Percentiles rank a stretch among this genome's conserved stretches.
Evolutionary conservation across 78 protist genomes (phyloP).

Genomic region (Acrasis kona): DNA sequence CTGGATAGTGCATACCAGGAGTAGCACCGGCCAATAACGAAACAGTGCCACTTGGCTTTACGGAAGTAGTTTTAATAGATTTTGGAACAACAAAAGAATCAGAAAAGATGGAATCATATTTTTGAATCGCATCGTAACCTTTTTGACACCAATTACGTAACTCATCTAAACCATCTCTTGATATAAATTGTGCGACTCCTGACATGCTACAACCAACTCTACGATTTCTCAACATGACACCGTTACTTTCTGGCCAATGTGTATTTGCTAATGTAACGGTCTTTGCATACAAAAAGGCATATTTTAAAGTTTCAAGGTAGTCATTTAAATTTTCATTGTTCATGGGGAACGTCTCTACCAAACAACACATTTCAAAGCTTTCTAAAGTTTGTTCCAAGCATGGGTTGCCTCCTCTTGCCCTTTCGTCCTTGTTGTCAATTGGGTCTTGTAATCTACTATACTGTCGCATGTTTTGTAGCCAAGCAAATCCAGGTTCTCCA

Average conservation of each 20-base stretch:
- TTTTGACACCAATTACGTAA: constrained; percentile 51
- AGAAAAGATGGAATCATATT: constrained; percentile 24
- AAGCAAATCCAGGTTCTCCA: constrained; percentile 89
- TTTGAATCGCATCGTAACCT: constrained; percentile 40
- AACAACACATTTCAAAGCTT: constrained; percentile 73
- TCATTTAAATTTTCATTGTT: constrained; percentile 47
- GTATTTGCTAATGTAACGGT: constrained; percentile 79
- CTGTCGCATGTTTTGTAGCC: constrained; percentile 73
- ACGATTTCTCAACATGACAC: constrained; percentile 65
- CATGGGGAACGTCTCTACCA: constrained; percentile 80
- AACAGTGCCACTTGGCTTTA: constrained; percentile 86
- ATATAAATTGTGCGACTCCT: constrained; percentile 74
- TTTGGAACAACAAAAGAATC: constrained; percentile 55
- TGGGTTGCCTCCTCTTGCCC: constrained; percentile 80
- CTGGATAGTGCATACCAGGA: constrained; percentile 87
- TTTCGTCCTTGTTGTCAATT: not conserved
- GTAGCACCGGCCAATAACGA: constrained; percentile 81
- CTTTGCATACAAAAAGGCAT: constrained; percentile 74
- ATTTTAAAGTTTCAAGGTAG: constrained; percentile 41
- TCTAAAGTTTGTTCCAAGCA: constrained; percentile 85
- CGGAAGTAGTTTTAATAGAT: constrained; percentile 76
- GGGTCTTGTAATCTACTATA: constrained; percentile 59
- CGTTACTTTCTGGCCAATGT: constrained; percentile 71
- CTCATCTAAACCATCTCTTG: constrained; percentile 20
- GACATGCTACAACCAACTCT: constrained; percentile 80